These are phyloP conservation scores for Henckelia pumila DNA, from an alignment of 257 asterid species.

Conservation along the genomic window DNA sequence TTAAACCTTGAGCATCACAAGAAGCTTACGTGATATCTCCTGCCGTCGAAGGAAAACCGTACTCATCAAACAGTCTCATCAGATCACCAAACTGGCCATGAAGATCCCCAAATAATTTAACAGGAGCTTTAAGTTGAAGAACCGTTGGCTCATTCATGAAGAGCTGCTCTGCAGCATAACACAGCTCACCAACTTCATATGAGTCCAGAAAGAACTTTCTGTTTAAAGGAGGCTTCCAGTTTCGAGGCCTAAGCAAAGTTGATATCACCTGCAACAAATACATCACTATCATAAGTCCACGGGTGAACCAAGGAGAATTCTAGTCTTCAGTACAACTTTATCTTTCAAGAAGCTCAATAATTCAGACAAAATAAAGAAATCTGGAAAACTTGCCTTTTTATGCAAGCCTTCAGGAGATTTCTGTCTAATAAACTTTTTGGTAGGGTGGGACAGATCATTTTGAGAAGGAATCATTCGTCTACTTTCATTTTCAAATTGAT, in stretches of 20 bases:
- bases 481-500: conserved; percentile 98
- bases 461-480: conserved; percentile 83
- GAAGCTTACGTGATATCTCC: conserved; percentile 93
- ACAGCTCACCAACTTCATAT: conserved; percentile 96
- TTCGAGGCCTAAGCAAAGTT: conserved; percentile 85
- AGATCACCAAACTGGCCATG: conserved; percentile 99
- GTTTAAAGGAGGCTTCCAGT: conserved; percentile 91
- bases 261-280: conserved; percentile 68
- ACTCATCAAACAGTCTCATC: conserved; percentile 97
- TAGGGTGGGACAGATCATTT: conserved; percentile 75
- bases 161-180: conserved; percentile 98
- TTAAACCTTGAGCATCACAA: conserved; percentile 20
- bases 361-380: background rate
- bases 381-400: conserved; percentile 68
- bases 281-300: conserved; percentile 17
- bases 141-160: conserved; percentile 97
- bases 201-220: conserved; percentile 96
- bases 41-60: conserved; percentile 99
- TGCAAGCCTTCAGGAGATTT: conserved; percentile 97
- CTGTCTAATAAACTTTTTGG: conserved; percentile 75
- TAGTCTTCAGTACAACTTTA: background rate
- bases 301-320: conserved; percentile 16
- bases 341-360: background rate
- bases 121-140: conserved; percentile 96
- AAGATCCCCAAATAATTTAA: conserved; percentile 97